phyloP scores from a whole-genome alignment of 371 early-diverging fungal species.

The Mucor lusitanicus region DNA sequence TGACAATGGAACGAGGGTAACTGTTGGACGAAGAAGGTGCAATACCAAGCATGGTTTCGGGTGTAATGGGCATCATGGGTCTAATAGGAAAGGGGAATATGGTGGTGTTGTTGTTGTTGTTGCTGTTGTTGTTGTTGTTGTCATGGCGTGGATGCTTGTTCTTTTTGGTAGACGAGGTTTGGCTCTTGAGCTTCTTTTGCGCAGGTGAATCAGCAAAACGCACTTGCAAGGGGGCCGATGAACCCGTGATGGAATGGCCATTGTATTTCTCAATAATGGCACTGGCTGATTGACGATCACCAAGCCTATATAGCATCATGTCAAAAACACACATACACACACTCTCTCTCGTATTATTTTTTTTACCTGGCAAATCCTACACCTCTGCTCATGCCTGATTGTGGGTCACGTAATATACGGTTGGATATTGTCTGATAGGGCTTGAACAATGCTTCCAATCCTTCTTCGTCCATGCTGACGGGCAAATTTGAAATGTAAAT shows the following conservation, averaged over 20 bases:
- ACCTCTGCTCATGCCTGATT: constrained; percentile 61
- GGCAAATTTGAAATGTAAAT: constrained; percentile 86
- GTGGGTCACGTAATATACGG: constrained; percentile 68
- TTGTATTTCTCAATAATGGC: constrained; percentile 71
- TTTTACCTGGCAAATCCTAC: constrained; percentile 79
- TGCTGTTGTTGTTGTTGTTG: not conserved
- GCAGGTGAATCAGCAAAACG: constrained; percentile 82
- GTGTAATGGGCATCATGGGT: constrained; percentile 49
- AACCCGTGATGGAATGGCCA: constrained; percentile 58
- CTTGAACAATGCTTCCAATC: constrained; percentile 63
- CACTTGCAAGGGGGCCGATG: constrained; percentile 71
- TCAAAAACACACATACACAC: not conserved
- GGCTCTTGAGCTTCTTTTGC: constrained; percentile 76
- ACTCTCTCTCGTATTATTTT: not conserved
- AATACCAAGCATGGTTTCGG: constrained; percentile 52
- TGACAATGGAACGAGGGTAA: constrained; percentile 15
- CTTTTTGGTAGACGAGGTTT: constrained; percentile 43
- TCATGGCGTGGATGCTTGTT: constrained; percentile 26
- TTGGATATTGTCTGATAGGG: constrained; percentile 71
- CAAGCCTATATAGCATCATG: constrained; percentile 52
- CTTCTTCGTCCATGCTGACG: constrained; percentile 67
- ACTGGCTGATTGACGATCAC: constrained; percentile 66
- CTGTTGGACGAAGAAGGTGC: constrained; percentile 26
- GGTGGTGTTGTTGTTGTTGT: not conserved
- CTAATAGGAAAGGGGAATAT: constrained; percentile 34